Percentiles rank a stretch among this genome's conserved stretches.
Conservation (phyloP, 2,329 filamentous ascomycete species). For the Colletotrichum sp. region DNA sequence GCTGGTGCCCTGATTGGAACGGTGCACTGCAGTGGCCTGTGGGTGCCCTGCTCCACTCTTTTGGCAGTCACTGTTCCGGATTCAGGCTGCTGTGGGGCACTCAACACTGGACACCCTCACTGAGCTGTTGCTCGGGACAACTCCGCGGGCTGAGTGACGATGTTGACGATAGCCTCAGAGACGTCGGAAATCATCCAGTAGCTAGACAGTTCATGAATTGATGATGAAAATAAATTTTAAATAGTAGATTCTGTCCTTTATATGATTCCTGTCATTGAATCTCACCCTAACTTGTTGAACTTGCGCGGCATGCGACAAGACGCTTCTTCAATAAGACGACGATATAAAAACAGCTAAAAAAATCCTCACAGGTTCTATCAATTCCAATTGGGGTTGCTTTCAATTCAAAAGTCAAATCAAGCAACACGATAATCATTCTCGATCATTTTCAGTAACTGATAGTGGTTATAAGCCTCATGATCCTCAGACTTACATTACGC, state of each 20-base stretch:
- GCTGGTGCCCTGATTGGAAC: background rate
- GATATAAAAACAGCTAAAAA: background rate
- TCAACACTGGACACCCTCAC: background rate
- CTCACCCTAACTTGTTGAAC: background rate
- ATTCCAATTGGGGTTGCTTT: no score
- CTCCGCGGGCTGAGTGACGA: background rate
- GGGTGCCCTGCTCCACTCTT: background rate
- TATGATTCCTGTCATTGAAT: no score
- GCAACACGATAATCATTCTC: no score
- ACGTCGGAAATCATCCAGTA: background rate
- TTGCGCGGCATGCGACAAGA: accelerated
- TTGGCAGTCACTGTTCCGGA: background rate
- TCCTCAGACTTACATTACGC: background rate
- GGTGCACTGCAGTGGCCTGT: background rate
- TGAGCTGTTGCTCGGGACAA: background rate
- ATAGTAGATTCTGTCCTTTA: no score
- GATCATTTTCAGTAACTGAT: background rate
- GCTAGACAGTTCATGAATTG: background rate
- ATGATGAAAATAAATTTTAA: accelerated
- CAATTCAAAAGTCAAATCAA: no score
- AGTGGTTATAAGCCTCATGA: accelerated
- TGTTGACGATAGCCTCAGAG: background rate
- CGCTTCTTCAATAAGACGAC: accelerated
- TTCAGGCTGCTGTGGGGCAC: background rate
- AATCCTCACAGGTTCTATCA: no score